phyloP scores from a whole-genome alignment of 306 rosid species.

The Abrus precatorius region DNA sequence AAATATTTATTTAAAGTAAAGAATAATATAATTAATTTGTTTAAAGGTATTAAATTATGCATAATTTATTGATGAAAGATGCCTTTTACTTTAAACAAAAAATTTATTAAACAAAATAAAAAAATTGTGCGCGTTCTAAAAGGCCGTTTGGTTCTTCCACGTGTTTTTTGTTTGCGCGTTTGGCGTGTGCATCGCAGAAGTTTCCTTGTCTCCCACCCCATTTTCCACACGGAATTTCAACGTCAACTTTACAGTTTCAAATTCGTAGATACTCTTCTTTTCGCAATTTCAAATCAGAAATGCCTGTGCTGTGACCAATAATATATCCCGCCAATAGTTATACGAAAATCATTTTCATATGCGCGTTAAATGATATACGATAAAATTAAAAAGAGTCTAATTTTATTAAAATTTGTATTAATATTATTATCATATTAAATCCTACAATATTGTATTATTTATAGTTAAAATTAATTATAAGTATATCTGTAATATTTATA shows the following conservation, averaged over 20 bases:
- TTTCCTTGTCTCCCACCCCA: slow-evolving; percentile 44
- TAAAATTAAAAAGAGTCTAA: too few relatives aligned
- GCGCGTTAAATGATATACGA: too few relatives aligned
- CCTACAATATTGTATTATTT: too few relatives aligned
- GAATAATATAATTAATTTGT: background rate
- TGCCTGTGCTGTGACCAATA: background rate
- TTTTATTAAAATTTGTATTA: too few relatives aligned
- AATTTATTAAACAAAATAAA: background rate
- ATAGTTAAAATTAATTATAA: too few relatives aligned
- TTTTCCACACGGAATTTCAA: slow-evolving; percentile 45
- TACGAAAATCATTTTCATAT: too few relatives aligned
- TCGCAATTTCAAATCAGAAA: background rate
- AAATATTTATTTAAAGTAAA: background rate
- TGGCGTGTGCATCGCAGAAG: slow-evolving; percentile 1
- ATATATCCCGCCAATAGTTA: too few relatives aligned
- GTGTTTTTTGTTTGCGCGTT: slow-evolving; percentile 38
- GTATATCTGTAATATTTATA: too few relatives aligned
- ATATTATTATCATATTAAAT: too few relatives aligned
- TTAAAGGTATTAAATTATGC: background rate
- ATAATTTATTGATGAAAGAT: background rate
- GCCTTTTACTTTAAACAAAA: background rate
- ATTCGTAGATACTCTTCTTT: background rate
- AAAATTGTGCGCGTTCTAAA: background rate
- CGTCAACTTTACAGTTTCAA: slow-evolving; percentile 12
- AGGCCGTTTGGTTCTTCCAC: background rate